Evolutionary conservation across 495 filamentous ascomycete genomes (phyloP), one percentile per base, ranked within the genome.

Genomic region (Tuber umbilicatum): DNA sequence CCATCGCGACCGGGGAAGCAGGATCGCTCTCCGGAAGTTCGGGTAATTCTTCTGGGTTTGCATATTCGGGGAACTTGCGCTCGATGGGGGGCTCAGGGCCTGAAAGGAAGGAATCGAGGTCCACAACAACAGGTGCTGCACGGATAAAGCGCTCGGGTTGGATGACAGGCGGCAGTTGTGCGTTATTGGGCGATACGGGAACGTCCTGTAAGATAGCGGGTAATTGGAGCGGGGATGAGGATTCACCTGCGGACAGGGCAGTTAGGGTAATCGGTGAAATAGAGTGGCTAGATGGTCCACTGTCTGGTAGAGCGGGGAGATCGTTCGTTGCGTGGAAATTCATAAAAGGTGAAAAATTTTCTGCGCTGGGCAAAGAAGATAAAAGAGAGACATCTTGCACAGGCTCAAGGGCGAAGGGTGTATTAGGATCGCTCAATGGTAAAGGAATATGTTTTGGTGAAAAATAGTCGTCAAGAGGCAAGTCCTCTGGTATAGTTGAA

Each of bases 301-400:
- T 79, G 35, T 37, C 55, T 41, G 79, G 74, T 43, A 79, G 23
- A 40, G 78, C 60, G 35, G 76, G 73, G 55, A 76, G 68, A 40
- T 78, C 50, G 39, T 27, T 35, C 27, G 12, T 35, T 12, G 55
- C 19, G 55, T 64, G 27, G 12, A 35, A 35, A 64, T 35, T 64
- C 55, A 35, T 35, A 64, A 64, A 64, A 10, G 55, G 55, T 31
- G 55, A 64, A 16, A 35, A 64, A 27, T 64, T 35, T 64, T 64
- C 55, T 16, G 55, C 4, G 27, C 55, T 19, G 55, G 55, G 55
- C 55, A 64, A 35, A 64, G 55, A 64, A 64, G 55, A 64, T 64
- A 64, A 64, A 64, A 16, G 55, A 64, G 27, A 64, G 55, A 31
- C 55, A 64, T 64, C 55, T 35, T 35, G 55, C 27, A 64, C 55